Evolutionary conservation across 179 eudicot genomes (phyloP).

Genomic region (Silene coronaria): DNA sequence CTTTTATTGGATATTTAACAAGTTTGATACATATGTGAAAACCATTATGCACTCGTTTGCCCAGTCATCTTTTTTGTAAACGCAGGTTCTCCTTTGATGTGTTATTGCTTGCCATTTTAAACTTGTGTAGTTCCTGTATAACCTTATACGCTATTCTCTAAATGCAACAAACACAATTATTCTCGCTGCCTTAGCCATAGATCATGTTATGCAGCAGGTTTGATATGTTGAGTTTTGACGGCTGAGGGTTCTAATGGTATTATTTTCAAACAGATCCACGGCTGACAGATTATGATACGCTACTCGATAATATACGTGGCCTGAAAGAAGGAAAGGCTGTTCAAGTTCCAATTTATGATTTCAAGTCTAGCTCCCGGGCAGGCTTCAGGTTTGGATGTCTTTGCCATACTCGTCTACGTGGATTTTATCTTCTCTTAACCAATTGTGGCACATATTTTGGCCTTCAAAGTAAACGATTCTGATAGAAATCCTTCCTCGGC

Average conservation of each 20-base stretch:
- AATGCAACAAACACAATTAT: background rate
- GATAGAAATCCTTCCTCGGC: background rate
- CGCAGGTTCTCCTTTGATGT: background rate
- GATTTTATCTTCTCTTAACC: background rate
- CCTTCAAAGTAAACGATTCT: background rate
- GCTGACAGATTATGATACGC: slow-evolving; percentile 84
- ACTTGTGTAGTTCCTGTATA: background rate
- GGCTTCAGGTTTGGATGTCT: slow-evolving; percentile 65
- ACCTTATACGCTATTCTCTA: background rate
- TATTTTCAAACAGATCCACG: slow-evolving; percentile 71
- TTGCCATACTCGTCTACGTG: background rate
- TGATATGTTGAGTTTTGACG: background rate
- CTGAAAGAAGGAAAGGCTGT: slow-evolving; percentile 67
- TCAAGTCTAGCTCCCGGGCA: slow-evolving; percentile 73
- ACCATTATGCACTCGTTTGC: background rate
- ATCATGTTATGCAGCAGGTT: background rate
- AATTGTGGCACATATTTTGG: slow-evolving; percentile 1
- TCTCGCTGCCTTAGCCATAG: background rate
- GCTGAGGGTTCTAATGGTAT: slow-evolving; percentile 18
- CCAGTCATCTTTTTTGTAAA: background rate
- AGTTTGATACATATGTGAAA: background rate
- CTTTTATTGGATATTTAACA: background rate
- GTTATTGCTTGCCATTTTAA: background rate
- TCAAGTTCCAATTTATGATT: slow-evolving; percentile 88
- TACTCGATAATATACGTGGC: slow-evolving; percentile 77